These are phyloP conservation scores for Dendrothele bispora DNA, from an alignment of 768 basidiomycete genomes.

Conservation along the genomic window DNA sequence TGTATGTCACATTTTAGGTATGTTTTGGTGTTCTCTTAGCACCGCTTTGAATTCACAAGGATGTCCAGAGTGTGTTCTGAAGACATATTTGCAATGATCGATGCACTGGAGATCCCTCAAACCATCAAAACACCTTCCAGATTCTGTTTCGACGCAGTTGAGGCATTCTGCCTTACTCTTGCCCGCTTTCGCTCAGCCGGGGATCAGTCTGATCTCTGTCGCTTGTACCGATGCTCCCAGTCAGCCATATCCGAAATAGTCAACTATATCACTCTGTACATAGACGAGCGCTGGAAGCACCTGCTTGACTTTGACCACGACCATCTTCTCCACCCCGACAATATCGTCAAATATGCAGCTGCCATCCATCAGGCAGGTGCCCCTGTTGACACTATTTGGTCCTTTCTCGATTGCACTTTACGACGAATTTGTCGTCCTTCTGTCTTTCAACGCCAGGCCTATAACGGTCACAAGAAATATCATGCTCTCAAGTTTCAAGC, in stretches of 20 bases:
- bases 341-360: conserved; percentile 13
- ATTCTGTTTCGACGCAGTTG: conserved; percentile 8
- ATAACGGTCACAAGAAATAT: conserved; percentile 22
- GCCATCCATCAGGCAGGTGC: conserved; percentile 11
- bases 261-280: conserved; percentile 9
- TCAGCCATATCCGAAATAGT: conserved; percentile 17
- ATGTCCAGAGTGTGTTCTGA: conserved; percentile 11
- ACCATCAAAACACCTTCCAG: conserved; percentile 6
- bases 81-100: conserved; percentile 6
- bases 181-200: conserved; percentile 15
- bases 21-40: too few species aligned
- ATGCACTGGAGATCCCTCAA: conserved; percentile 11
- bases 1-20: too few species aligned
- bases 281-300: conserved; percentile 18
- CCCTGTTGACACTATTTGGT: not conserved
- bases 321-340: conserved; percentile 8
- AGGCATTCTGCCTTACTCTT: conserved; percentile 15
- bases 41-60: too few species aligned
- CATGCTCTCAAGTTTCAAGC: conserved; percentile 23
- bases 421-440: conserved; percentile 15
- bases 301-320: conserved; percentile 17
- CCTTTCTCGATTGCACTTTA: conserved; percentile 24
- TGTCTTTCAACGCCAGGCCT: conserved; percentile 14
- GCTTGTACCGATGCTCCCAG: conserved; percentile 13
- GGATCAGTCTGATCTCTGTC: conserved; percentile 14